Percentiles rank a stretch among this genome's conserved stretches.
Conservation (phyloP, 2,329 filamentous ascomycete species). For the Cercospora sojina region DNA sequence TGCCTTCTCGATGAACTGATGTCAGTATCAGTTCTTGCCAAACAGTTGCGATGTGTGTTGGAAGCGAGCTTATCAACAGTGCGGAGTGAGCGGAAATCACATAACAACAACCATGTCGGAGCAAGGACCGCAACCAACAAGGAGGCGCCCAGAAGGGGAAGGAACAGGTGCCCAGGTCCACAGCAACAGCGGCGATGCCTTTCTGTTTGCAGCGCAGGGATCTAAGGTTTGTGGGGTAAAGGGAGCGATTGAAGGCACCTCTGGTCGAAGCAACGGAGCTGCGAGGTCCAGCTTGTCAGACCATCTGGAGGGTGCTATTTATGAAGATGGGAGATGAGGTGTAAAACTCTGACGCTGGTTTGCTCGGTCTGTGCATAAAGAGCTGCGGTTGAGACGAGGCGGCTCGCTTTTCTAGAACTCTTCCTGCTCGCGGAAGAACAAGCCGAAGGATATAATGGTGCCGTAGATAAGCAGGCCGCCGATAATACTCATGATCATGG, state of each 20-base stretch:
- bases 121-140: slow-evolving; percentile 5
- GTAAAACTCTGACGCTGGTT: background rate
- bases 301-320: background rate
- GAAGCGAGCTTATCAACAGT: background rate
- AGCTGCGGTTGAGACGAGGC: background rate
- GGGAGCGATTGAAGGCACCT: background rate
- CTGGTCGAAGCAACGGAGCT: background rate
- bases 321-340: background rate
- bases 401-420: slow-evolving; percentile 64
- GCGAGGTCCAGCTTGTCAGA: background rate
- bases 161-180: background rate
- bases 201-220: background rate
- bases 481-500: slow-evolving; percentile 92
- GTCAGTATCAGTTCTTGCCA: background rate
- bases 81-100: slow-evolving; percentile 3
- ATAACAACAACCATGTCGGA: slow-evolving; percentile 13
- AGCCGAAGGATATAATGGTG: slow-evolving; percentile 94
- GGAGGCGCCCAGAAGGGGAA: slow-evolving; percentile 3
- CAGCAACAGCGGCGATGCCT: background rate
- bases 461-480: slow-evolving; percentile 94
- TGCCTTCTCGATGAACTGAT: background rate
- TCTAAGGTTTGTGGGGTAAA: slow-evolving; percentile 3
- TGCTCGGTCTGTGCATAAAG: slow-evolving; percentile 1
- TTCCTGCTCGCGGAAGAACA: slow-evolving; percentile 98
- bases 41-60: background rate